Percentiles rank a stretch among this genome's conserved stretches.
Conservation (phyloP, 1,284 basidiomycete genomes). For the Sanguinoderma infundibulare region DNA sequence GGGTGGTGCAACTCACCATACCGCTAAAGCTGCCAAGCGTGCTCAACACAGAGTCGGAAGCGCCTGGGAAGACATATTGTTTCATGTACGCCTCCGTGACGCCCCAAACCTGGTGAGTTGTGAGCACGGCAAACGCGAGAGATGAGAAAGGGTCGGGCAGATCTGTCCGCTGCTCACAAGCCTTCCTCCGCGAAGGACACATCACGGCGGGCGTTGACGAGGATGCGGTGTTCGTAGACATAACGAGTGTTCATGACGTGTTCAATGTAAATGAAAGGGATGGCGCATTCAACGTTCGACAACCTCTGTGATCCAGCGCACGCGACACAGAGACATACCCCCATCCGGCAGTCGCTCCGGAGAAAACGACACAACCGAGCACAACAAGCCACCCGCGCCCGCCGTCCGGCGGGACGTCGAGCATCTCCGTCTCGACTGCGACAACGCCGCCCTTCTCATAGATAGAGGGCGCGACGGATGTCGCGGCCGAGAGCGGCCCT, state of each 20-base stretch:
- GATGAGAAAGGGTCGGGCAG: conserved; percentile 15
- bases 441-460: conserved; percentile 18
- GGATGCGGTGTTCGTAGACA: background rate
- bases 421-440: conserved; percentile 7
- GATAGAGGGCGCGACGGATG: conserved; percentile 17
- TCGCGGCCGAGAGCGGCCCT: conserved; percentile 19
- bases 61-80: conserved; percentile 25
- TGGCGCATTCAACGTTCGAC: background rate
- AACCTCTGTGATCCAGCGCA: background rate
- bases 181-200: conserved; percentile 18
- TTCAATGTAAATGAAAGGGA: background rate
- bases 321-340: conserved; percentile 22
- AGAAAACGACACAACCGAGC: conserved; percentile 28
- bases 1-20: conserved; percentile 15
- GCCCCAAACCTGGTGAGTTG: conserved; percentile 24
- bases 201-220: conserved; percentile 12
- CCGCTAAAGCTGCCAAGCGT: conserved; percentile 26
- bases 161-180: conserved; percentile 30
- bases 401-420: conserved; percentile 29
- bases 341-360: conserved; percentile 28
- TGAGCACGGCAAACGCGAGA: conserved; percentile 20
- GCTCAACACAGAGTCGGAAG: conserved; percentile 24
- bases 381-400: conserved; percentile 30
- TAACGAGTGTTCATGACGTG: background rate
- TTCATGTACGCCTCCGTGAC: conserved; percentile 29